Conservation (phyloP, 805 yeast species). For the Starmerella riodocensis region DNA sequence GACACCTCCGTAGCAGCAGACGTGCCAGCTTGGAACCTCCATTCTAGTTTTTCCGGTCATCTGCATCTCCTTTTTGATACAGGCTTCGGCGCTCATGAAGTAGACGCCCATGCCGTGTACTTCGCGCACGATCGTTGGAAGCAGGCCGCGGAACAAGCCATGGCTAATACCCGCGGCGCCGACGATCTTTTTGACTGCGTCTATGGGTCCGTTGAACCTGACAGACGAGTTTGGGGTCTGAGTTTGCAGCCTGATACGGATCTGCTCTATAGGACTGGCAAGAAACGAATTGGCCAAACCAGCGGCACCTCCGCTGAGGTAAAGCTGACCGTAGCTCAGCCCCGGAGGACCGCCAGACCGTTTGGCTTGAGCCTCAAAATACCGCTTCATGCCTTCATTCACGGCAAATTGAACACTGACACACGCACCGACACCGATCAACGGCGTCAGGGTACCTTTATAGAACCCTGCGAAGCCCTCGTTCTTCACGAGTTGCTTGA, state of each 20-base stretch:
- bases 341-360: constrained; percentile 23
- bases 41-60: constrained; percentile 37
- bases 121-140: constrained; percentile 75
- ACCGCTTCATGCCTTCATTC: constrained; percentile 84
- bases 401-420: constrained; percentile 93
- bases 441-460: constrained; percentile 86
- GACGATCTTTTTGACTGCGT: constrained; percentile 48
- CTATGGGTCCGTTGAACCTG: constrained; percentile 62
- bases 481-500: constrained; percentile 50
- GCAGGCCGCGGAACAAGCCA: constrained; percentile 67
- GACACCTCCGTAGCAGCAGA: constrained; percentile 77
- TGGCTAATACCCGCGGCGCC: constrained; percentile 37
- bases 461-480: constrained; percentile 85
- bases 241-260: constrained; percentile 86
- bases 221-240: constrained; percentile 41
- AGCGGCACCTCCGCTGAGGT: constrained; percentile 76
- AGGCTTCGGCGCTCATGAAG: constrained; percentile 80
- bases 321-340: constrained; percentile 47
- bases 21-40: constrained; percentile 78
- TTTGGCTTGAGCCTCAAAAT: constrained; percentile 33
- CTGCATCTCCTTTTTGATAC: constrained; percentile 55
- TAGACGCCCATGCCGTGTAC: constrained; percentile 75
- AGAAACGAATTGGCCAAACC: constrained; percentile 81
- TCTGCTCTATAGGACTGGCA: constrained; percentile 90
- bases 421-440: constrained; percentile 93